Evolutionary conservation across 768 basidiomycete species (phyloP), one percentile per base, ranked within the genome.

Genomic region (Xanthoconium purpureum): DNA sequence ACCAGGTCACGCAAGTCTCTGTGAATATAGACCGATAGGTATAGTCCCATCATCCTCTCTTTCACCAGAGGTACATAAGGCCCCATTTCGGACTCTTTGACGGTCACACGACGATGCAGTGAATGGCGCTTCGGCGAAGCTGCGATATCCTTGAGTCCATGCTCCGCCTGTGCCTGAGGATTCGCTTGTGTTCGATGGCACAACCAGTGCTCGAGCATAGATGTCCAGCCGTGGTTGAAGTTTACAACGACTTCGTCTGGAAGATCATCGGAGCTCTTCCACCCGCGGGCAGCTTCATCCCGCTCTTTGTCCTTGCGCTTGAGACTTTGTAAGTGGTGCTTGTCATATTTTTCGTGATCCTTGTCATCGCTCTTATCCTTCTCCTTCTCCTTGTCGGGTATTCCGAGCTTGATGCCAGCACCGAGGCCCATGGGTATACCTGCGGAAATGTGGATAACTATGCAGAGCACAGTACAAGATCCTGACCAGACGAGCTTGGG

Each of bases 11-110:
- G 76, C n/a, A 87, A 66, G 61, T 91, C 89, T 15, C 82, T 81
- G 66, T 91, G 85, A 32, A 91, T 78, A 65, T 87, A 92, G 6
- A 92, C 69, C 6, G 88, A 82, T 36, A 91, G 76, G 66, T 92
- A 92, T 40, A 95, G 81, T 3, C 92, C 92, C 89, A 98, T 88
- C 74, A 98, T 78, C 32, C 95, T 80, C 64, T 97, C 94, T 73
- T 98, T 98, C 52, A 84, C 80, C 12, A 96, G 76, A 28, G 95
- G 78, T 59, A 90, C 80, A 66, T 97, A 98, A 15, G 91, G 92
- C 0, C 90, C 91, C 61, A 78, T 78, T 52, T 78, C 73, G 15
- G 71, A 68, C 30, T 79, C 78, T 54, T 77, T 80, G 1, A 73
- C 67, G 2, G 74, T 67, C 33, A 72, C 71, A 14, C 77, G 74